Conservation (phyloP, 2,329 filamentous ascomycete genomes). For the Microcyclosporella mali region DNA sequence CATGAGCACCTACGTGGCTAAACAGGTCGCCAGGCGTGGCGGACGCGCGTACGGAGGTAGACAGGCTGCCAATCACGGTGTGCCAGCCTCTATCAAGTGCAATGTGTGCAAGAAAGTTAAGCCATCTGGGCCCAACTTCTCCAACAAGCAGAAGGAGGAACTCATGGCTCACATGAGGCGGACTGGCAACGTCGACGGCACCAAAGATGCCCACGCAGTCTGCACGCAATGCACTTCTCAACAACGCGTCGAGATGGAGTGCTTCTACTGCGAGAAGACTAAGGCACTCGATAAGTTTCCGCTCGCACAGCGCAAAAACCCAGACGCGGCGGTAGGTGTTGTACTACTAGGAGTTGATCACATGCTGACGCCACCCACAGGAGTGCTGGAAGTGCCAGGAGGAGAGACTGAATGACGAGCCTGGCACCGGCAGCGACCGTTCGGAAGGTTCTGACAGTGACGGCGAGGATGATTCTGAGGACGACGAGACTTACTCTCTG, state of each 20-base stretch:
- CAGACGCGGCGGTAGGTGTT: slow-evolving; percentile 19
- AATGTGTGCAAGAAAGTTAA: slow-evolving; percentile 2
- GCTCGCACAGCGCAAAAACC: slow-evolving; percentile 21
- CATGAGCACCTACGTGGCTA: too few relatives aligned
- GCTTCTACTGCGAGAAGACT: slow-evolving; percentile 19
- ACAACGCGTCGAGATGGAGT: slow-evolving; percentile 22
- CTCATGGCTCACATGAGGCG: too few relatives aligned
- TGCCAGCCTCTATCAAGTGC: too few relatives aligned
- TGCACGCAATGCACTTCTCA: slow-evolving; percentile 20
- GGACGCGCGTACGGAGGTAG: too few relatives aligned
- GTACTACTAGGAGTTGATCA: neutral
- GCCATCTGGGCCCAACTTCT: neutral
- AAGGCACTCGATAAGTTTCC: slow-evolving; percentile 22
- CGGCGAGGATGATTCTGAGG: slow-evolving; percentile 4
- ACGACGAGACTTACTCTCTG: slow-evolving; percentile 1
- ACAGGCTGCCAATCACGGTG: too few relatives aligned
- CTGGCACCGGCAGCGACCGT: slow-evolving; percentile 9
- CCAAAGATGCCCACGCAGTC: slow-evolving; percentile 1
- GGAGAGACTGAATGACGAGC: slow-evolving; percentile 15
- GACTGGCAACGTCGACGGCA: too few relatives aligned
- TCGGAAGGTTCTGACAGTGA: slow-evolving; percentile 1
- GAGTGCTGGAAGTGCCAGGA: slow-evolving; percentile 20
- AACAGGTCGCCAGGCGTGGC: too few relatives aligned
- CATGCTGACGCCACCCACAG: slow-evolving; percentile 5
- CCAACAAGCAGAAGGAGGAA: slow-evolving; percentile 7